A percentile compares a stretch with the other conserved stretches of the same genome.
Conservation (phyloP, 2,329 filamentous ascomycete species). For the Alternaria infectoria region DNA sequence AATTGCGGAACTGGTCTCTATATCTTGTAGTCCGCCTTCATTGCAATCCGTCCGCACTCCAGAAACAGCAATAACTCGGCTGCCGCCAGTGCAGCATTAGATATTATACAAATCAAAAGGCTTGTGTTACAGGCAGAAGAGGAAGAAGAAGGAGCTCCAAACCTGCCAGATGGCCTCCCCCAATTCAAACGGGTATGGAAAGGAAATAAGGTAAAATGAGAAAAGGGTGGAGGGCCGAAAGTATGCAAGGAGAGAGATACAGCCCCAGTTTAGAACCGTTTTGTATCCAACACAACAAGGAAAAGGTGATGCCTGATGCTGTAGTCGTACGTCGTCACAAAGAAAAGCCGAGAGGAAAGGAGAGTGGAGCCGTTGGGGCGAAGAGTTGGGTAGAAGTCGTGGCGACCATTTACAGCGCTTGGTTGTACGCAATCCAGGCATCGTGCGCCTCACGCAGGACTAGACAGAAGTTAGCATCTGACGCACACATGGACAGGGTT, state of each 20-base stretch:
- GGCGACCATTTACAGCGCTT: conserved; percentile 21
- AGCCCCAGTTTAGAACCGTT: conserved; percentile 8
- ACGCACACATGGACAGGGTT: no score
- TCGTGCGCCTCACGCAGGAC: conserved; percentile 48
- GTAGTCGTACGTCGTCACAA: conserved; percentile 16
- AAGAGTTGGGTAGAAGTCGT: neutral
- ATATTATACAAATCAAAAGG: conserved; percentile 32
- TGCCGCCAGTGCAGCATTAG: conserved; percentile 32
- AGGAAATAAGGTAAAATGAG: conserved; percentile 2
- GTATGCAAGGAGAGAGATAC: conserved; percentile 8
- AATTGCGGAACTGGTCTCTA: neutral
- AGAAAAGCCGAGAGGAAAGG: conserved; percentile 9
- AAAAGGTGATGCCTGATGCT: conserved; percentile 14
- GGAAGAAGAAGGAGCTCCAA: conserved; percentile 13
- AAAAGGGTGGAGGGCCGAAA: neutral
- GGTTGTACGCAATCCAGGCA: conserved; percentile 44
- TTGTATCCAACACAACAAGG: conserved; percentile 14
- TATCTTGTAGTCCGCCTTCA: conserved; percentile 5
- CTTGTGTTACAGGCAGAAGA: conserved; percentile 5
- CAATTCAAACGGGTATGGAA: conserved; percentile 17
- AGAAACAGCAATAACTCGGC: conserved; percentile 4
- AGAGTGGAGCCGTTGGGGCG: conserved; percentile 3
- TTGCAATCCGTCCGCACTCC: neutral
- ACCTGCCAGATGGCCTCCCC: conserved; percentile 10
- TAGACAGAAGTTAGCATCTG: conserved; percentile 25